phyloP scores from a whole-genome alignment of 108 stramenopile species.

The Mediolabrus comicus region DNA sequence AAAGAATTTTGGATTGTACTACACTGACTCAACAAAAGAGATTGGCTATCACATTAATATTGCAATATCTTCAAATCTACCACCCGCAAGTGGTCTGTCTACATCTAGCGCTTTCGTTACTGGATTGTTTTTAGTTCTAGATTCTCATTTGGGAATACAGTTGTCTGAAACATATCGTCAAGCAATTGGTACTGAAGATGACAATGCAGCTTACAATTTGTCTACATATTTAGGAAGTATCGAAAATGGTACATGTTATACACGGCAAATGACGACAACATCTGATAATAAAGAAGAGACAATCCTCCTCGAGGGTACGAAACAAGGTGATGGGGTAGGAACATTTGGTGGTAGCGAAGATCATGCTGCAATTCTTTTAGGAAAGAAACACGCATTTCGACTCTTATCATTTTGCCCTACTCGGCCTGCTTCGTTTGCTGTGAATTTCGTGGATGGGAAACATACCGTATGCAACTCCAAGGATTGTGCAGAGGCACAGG shows the following conservation, averaged over 20 bases:
- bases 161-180: slow-evolving; percentile 7
- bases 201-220: slow-evolving; percentile 7
- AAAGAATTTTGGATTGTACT: slow-evolving; percentile 20
- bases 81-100: slow-evolving; percentile 26
- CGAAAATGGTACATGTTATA: slow-evolving; percentile 22
- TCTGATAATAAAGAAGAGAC: background rate
- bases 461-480: background rate
- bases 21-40: too few species aligned
- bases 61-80: slow-evolving; percentile 20
- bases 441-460: background rate
- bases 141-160: slow-evolving; percentile 3
- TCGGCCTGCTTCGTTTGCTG: slow-evolving; percentile 4
- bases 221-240: slow-evolving; percentile 33
- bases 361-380: slow-evolving; percentile 28
- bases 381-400: background rate
- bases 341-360: slow-evolving; percentile 37
- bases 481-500: background rate
- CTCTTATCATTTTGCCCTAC: slow-evolving; percentile 28
- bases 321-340: slow-evolving; percentile 17
- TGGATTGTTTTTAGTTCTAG: slow-evolving; percentile 15
- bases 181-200: slow-evolving; percentile 15
- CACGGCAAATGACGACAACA: background rate
- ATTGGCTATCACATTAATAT: slow-evolving; percentile 10
- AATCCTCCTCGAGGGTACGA: slow-evolving; percentile 17
- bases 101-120: slow-evolving; percentile 30